A percentile compares a stretch with the other conserved stretches of the same genome.
Conservation (phyloP, 2,329 filamentous ascomycete genomes). For the Paecilomyces niveus region DNA sequence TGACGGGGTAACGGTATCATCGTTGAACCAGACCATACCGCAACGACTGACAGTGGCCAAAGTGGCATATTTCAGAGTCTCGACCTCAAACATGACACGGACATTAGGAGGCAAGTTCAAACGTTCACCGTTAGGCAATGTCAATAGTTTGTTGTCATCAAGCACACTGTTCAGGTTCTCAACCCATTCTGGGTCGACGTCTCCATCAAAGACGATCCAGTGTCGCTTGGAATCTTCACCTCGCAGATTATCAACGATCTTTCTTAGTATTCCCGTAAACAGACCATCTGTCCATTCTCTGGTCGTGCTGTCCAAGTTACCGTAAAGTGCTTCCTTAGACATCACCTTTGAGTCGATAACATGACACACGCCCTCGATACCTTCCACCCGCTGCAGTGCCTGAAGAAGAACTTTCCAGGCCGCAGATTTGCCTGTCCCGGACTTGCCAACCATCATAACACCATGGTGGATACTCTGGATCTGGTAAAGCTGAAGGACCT, state of each 20-base stretch:
- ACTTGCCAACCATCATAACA: conserved; percentile 99
- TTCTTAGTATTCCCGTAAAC: conserved; percentile 94
- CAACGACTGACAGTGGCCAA: conserved; percentile 98
- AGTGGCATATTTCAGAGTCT: conserved; percentile 94
- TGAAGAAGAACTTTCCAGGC: conserved; percentile 91
- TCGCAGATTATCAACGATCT: conserved; percentile 97
- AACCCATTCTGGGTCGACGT: conserved; percentile 99
- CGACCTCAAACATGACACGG: conserved; percentile 99
- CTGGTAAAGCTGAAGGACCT: conserved; percentile 93
- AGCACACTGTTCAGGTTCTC: conserved; percentile 99
- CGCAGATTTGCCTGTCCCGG: conserved; percentile 92
- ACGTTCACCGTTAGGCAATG: conserved; percentile 94
- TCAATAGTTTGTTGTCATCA: conserved; percentile 97
- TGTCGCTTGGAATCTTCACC: conserved; percentile 95
- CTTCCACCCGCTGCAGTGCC: conserved; percentile 83
- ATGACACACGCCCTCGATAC: conserved; percentile 87
- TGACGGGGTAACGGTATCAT: conserved; percentile 84
- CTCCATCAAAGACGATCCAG: conserved; percentile 99
- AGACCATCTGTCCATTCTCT: conserved; percentile 98
- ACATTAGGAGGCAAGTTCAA: conserved; percentile 91
- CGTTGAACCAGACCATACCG: conserved; percentile 99
- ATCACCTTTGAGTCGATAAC: conserved; percentile 99
- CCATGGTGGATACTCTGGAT: conserved; percentile 97
- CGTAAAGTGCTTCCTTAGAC: conserved; percentile 97
- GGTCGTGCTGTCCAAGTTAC: conserved; percentile 90